Evolutionary conservation across 306 rosid species (phyloP), one percentile per base, ranked within the genome.

Genomic region (Betula pendula): DNA sequence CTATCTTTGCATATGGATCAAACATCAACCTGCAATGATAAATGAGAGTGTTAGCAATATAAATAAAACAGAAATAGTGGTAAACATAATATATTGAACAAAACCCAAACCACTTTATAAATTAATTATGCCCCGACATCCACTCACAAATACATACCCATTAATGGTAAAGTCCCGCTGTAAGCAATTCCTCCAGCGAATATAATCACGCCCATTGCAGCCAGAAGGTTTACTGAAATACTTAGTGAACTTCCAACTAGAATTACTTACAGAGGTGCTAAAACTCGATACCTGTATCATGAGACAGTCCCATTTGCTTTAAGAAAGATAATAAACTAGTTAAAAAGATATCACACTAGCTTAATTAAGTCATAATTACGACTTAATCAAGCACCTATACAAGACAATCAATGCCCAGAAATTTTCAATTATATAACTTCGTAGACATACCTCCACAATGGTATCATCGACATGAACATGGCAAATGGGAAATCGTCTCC

Each of bases 121-220:
- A 63, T 63, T 63, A 60, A 60, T 14, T 60, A 17, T 33, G 43
- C 45, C 45, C 45, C 11, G 22, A 63, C 24, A 63, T 63, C 25
- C 25, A 33, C 17, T 17, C 19, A 33, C 70, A 35, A 33, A 63
- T 35, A 63, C 70, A 55, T 88, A 78, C 97, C 98, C 96, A 2
- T 94, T 94, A 81, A 94, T 90, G 6, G 98, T 94, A 74, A 94
- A 94, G 87, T 94, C 98, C 51, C 96, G 85, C 31, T 80, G 90
- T 81, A 87, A 63, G 77, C 98, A 94, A 84, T 94, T 89, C 81
- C 82, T 90, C 97, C 96, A 92, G 50, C 93, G 97, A 74, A 89
- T 82, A 79, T 81, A 87, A 77, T 94, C 98, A 68, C 78, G 80
- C 78, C 87, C 88, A 14, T 90, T 91, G 77, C 82, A 87, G 78